phyloP scores from a whole-genome alignment of 768 basidiomycete species.

The Chalciporus chontae region DNA sequence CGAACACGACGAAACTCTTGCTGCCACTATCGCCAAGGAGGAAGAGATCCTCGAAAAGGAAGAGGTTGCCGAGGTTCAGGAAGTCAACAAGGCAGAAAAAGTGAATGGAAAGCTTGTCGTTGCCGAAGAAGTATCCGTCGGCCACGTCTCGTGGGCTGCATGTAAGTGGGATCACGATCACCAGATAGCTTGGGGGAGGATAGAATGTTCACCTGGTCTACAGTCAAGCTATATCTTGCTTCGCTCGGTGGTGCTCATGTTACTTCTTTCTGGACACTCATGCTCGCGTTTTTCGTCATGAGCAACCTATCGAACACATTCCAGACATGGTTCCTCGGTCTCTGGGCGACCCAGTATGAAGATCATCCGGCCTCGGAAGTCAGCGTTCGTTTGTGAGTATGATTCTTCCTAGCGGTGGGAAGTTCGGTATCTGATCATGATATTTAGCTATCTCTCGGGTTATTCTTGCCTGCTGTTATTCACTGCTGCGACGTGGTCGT shows the following conservation, averaged over 20 bases:
- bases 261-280: conserved; percentile 31
- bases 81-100: conserved; percentile 11
- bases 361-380: conserved; percentile 31
- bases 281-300: conserved; percentile 17
- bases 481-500: conserved; percentile 30
- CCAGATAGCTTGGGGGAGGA: no score
- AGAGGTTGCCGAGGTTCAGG: conserved; percentile 23
- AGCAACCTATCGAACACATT: conserved; percentile 19
- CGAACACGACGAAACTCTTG: conserved; percentile 35
- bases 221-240: conserved; percentile 27
- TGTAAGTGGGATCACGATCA: conserved; percentile 27
- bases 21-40: conserved; percentile 13
- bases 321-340: conserved; percentile 44
- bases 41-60: conserved; percentile 7
- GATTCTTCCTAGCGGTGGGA: not conserved
- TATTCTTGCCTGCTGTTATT: conserved; percentile 39
- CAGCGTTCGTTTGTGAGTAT: conserved; percentile 31
- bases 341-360: conserved; percentile 44
- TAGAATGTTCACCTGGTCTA: not conserved
- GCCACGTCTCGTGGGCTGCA: conserved; percentile 53
- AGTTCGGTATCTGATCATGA: not conserved
- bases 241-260: conserved; percentile 22
- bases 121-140: conserved; percentile 60
- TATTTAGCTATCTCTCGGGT: conserved; percentile 45
- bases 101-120: conserved; percentile 57